A percentile compares a stretch with the other conserved stretches of the same genome.
phyloP scores from a whole-genome alignment of 768 basidiomycete genomes.

The Russula lepida region DNA sequence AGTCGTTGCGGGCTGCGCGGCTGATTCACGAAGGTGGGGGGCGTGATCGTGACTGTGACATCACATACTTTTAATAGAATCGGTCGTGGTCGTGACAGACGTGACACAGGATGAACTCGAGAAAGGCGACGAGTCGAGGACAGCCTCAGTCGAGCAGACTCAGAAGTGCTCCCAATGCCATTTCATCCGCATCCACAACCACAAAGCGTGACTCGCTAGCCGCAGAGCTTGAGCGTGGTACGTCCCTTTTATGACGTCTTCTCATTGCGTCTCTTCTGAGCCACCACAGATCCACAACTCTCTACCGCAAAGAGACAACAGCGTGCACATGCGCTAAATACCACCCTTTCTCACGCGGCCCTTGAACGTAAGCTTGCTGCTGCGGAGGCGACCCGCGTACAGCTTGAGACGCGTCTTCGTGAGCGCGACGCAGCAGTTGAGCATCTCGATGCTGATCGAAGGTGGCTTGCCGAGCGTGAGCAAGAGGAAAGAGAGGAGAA shows the following conservation, averaged over 20 bases:
- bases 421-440: constrained; percentile 58
- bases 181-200: constrained; percentile 27
- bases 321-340: constrained; percentile 52
- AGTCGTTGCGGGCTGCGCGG: background rate
- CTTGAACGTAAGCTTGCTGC: constrained; percentile 62
- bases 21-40: no score
- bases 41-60: background rate
- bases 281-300: constrained; percentile 48
- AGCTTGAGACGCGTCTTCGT: constrained; percentile 58
- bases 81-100: background rate
- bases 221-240: constrained; percentile 61
- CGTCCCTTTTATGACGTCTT: background rate
- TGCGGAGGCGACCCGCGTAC: constrained; percentile 50
- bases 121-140: background rate
- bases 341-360: constrained; percentile 50
- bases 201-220: constrained; percentile 57
- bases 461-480: constrained; percentile 62
- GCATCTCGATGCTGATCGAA: constrained; percentile 58
- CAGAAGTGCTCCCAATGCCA: background rate
- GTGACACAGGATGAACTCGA: background rate
- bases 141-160: constrained; percentile 3
- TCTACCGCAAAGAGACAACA: constrained; percentile 62
- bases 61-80: background rate
- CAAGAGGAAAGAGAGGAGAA: constrained; percentile 60
- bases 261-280: background rate